A percentile compares a stretch with the other conserved stretches of the same genome.
phyloP scores from a whole-genome alignment of 2,329 filamentous ascomycete genomes.

The Macrophomina phaseolina region DNA sequence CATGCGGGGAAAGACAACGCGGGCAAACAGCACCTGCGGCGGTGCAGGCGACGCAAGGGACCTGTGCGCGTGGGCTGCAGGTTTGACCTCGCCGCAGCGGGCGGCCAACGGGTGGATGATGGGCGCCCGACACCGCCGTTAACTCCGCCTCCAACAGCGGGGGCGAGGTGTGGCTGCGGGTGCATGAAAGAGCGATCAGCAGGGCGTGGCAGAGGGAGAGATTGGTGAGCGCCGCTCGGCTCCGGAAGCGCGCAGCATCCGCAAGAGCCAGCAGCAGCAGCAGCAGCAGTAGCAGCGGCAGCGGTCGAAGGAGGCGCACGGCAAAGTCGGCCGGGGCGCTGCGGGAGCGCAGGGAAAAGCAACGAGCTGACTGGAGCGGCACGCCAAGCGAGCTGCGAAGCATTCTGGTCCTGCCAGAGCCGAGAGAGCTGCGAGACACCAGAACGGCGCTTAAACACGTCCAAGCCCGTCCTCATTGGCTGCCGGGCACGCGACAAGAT shows the following conservation, averaged over 20 bases:
- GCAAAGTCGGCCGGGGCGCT: conserved; percentile 22
- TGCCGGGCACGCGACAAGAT: neutral
- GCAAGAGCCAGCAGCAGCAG: neutral
- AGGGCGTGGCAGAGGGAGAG: neutral
- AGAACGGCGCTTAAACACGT: conserved; percentile 15
- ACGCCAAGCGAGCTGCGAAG: conserved; percentile 19
- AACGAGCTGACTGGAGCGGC: neutral
- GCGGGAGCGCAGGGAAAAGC: conserved; percentile 19
- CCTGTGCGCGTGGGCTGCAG: neutral
- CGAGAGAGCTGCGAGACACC: conserved; percentile 9
- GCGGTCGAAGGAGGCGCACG: conserved; percentile 3
- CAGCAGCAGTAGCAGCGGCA: too few relatives aligned
- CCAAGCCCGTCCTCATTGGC: neutral
- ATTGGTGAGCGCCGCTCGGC: conserved; percentile 22
- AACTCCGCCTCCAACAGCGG: conserved; percentile 23
- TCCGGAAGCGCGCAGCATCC: conserved; percentile 24
- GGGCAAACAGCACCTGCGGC: conserved; percentile 11
- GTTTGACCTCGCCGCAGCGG: neutral
- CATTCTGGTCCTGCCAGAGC: conserved; percentile 7
- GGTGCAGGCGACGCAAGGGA: conserved; percentile 20
- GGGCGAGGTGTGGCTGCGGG: conserved; percentile 8
- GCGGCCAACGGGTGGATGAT: neutral
- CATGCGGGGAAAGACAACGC: conserved; percentile 1
- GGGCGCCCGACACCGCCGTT: conserved; percentile 12
- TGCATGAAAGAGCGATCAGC: conserved; percentile 25